phyloP scores from a whole-genome alignment of 148 eudicot genomes.

The Nepenthes mirabilis region DNA sequence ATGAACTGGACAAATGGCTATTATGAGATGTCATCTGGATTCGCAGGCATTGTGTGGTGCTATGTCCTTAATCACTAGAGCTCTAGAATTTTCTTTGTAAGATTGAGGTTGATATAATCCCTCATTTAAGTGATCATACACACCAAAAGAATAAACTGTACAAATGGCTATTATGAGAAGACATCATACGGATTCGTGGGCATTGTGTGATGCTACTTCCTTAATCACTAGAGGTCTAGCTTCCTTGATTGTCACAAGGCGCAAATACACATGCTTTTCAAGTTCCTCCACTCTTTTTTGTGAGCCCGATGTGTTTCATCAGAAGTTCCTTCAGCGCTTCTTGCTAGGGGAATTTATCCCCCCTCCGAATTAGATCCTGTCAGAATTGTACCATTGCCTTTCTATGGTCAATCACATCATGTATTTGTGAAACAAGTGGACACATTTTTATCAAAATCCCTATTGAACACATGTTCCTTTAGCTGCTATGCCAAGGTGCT shows the following conservation, averaged over 20 bases:
- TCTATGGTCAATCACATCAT: slow-evolving; percentile 30
- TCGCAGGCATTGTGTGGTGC: too few relatives aligned
- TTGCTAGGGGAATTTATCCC: slow-evolving; percentile 17
- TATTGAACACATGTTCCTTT: slow-evolving; percentile 38
- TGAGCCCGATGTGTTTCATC: slow-evolving; percentile 12
- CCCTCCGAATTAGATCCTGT: slow-evolving; percentile 19
- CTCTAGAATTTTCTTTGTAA: too few relatives aligned
- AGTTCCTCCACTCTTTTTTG: slow-evolving; percentile 39
- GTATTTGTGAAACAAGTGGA: slow-evolving; percentile 21
- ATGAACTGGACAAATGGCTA: too few relatives aligned
- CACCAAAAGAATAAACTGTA: too few relatives aligned
- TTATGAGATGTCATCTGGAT: too few relatives aligned
- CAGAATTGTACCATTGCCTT: slow-evolving; percentile 23
- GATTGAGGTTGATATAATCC: too few relatives aligned
- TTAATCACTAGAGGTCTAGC: slow-evolving; percentile 35
- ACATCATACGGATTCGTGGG: too few relatives aligned
- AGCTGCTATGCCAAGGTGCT: slow-evolving; percentile 42
- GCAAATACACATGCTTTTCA: slow-evolving; percentile 44
- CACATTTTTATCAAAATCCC: slow-evolving; percentile 43
- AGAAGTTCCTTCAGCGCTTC: slow-evolving; percentile 28
- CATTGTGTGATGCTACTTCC: slow-evolving; percentile 15
- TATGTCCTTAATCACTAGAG: too few relatives aligned
- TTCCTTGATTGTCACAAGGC: slow-evolving; percentile 42
- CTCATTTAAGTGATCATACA: too few relatives aligned
- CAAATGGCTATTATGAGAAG: too few relatives aligned